phyloP scores from a whole-genome alignment of 2,329 filamentous ascomycete species.

The Allantophomopsis lycopodina region DNA sequence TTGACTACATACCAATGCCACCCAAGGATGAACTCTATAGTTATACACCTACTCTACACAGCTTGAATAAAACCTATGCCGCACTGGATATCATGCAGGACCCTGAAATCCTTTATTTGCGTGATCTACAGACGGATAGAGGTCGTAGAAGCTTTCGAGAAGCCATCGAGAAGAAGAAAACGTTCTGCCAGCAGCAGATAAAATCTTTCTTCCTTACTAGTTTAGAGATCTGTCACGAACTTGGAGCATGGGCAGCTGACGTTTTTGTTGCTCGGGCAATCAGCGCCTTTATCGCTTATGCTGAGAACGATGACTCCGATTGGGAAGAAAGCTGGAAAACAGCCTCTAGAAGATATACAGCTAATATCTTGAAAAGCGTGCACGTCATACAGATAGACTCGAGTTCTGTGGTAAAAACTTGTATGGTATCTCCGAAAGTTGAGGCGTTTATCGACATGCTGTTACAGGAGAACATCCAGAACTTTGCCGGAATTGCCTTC shows the following conservation, averaged over 20 bases:
- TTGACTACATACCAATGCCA: conserved; percentile 14
- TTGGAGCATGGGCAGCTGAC: conserved; percentile 55
- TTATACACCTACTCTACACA: conserved; percentile 20
- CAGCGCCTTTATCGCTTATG: no score
- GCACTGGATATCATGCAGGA: conserved; percentile 44
- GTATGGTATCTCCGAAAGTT: conserved; percentile 41
- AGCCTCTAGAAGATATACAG: conserved; percentile 28
- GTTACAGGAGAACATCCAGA: conserved; percentile 18
- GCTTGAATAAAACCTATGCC: conserved; percentile 25
- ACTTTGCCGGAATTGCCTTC: conserved; percentile 48
- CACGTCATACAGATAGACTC: conserved; percentile 8
- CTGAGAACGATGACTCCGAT: no score
- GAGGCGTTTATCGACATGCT: conserved; percentile 38
- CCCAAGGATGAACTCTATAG: background rate
- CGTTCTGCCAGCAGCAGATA: conserved; percentile 40
- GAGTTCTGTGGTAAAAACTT: conserved; percentile 3
- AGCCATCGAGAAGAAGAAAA: conserved; percentile 29
- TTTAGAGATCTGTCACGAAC: conserved; percentile 33
- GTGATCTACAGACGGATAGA: conserved; percentile 24
- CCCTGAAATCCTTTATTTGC: conserved; percentile 39
- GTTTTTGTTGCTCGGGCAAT: conserved; percentile 42
- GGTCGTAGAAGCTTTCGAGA: conserved; percentile 23
- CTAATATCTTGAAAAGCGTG: conserved; percentile 27
- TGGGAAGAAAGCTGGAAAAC: conserved; percentile 14
- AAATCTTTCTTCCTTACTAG: conserved; percentile 36